Percentiles rank a stretch among this genome's conserved stretches.
These are phyloP conservation scores for Termitomyces bulborhizus DNA, from an alignment of 768 basidiomycete genomes.

Conservation along the genomic window DNA sequence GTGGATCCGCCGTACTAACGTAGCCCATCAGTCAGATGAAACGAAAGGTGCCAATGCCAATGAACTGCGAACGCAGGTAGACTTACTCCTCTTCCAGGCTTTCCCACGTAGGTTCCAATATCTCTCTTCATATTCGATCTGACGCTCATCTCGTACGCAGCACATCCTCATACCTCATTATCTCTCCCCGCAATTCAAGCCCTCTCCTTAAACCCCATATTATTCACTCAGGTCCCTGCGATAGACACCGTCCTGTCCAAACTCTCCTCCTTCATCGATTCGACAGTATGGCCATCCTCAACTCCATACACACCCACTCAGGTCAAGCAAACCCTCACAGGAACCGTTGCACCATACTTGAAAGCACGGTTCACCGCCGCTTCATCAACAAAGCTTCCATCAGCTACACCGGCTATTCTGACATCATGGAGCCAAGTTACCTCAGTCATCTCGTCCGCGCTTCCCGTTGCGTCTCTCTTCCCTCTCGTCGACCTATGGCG, in stretches of 20 bases:
- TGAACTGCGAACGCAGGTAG: conserved; percentile 69
- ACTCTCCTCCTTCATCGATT: conserved; percentile 56
- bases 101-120: conserved; percentile 62
- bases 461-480: conserved; percentile 59
- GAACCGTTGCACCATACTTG: conserved; percentile 55
- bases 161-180: conserved; percentile 67
- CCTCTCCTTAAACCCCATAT: conserved; percentile 66
- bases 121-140: background rate
- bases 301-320: conserved; percentile 24
- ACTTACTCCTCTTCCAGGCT: conserved; percentile 67
- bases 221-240: conserved; percentile 67
- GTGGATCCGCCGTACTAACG: background rate
- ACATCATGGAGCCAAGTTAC: conserved; percentile 45
- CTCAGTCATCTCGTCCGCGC: conserved; percentile 30
- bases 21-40: conserved; percentile 48
- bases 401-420: conserved; percentile 34
- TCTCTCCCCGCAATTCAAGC: conserved; percentile 54
- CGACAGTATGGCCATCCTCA: conserved; percentile 28
- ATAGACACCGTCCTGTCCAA: conserved; percentile 60
- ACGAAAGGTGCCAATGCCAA: conserved; percentile 64
- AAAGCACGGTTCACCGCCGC: conserved; percentile 45
- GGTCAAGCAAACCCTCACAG: conserved; percentile 44
- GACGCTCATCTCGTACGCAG: conserved; percentile 27
- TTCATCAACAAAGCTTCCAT: conserved; percentile 15
- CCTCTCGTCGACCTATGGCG: conserved; percentile 83